Percentiles rank a stretch among this genome's conserved stretches.
Conservation (phyloP, 768 basidiomycete species). For the Mycena polygramma region DNA sequence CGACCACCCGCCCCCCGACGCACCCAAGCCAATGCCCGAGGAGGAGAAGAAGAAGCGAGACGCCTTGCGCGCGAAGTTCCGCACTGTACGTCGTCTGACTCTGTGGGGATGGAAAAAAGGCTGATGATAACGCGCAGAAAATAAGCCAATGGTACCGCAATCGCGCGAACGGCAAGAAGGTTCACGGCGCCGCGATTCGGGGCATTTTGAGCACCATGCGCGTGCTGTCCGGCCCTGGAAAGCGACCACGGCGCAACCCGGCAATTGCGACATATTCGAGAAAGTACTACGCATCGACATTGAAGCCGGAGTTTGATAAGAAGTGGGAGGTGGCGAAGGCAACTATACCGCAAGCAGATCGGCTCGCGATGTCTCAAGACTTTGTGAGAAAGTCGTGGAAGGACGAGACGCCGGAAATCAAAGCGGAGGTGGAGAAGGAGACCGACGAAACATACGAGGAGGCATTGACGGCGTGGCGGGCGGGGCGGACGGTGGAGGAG, state of each 20-base stretch:
- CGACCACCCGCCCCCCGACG: neutral
- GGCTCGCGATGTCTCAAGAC: constrained; percentile 15
- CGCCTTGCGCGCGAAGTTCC: neutral
- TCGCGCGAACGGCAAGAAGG: constrained; percentile 5
- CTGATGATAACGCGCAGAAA: constrained; percentile 13
- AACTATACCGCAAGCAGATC: neutral
- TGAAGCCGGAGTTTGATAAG: constrained; percentile 24
- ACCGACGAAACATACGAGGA: neutral
- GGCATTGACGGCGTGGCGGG: constrained; percentile 10
- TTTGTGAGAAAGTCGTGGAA: constrained; percentile 14
- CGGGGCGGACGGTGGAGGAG: neutral
- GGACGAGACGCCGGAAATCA: constrained; percentile 10
- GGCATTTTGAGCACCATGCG: neutral
- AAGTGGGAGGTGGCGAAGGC: constrained; percentile 6
- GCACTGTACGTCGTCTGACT: neutral
- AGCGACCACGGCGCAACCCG: constrained; percentile 15
- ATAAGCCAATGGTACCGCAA: constrained; percentile 19
- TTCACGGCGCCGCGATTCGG: neutral
- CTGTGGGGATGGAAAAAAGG: too few relatives aligned
- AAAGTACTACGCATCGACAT: constrained; percentile 6
- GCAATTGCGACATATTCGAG: constrained; percentile 14
- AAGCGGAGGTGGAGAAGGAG: neutral
- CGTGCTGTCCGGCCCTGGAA: neutral
- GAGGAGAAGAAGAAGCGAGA: neutral
- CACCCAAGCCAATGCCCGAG: neutral